These are phyloP conservation scores for Malassezia arunalokei DNA, from an alignment of 1,284 basidiomycete genomes.

Conservation along the genomic window DNA sequence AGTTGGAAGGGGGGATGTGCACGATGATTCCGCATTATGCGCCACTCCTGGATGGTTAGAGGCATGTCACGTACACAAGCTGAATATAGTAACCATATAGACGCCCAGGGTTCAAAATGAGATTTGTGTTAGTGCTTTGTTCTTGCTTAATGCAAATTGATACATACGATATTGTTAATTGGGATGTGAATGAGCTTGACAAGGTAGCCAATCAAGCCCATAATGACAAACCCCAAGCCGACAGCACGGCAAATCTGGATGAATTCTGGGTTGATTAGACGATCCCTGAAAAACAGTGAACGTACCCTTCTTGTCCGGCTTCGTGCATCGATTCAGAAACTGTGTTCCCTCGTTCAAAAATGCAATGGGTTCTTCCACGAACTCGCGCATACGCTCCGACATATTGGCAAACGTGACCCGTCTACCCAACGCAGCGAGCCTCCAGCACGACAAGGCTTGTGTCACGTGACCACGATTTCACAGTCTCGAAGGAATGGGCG, in stretches of 20 bases:
- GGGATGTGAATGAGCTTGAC: slow-evolving; percentile 47
- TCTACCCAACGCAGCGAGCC: background rate
- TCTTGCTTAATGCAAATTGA: background rate
- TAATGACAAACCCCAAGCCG: slow-evolving; percentile 42
- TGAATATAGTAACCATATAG: background rate
- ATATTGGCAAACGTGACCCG: slow-evolving; percentile 47
- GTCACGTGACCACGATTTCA: too few relatives aligned
- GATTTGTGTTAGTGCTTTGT: slow-evolving; percentile 2
- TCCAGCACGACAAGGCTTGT: background rate
- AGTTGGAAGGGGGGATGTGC: too few relatives aligned
- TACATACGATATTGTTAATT: slow-evolving; percentile 45
- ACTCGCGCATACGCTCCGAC: slow-evolving; percentile 81
- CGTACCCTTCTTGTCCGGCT: slow-evolving; percentile 85
- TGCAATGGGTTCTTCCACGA: slow-evolving; percentile 78
- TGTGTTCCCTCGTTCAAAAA: slow-evolving; percentile 87
- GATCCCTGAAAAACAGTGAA: slow-evolving; percentile 3
- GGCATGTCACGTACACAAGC: slow-evolving; percentile 14
- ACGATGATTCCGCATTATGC: too few relatives aligned
- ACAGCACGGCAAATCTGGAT: slow-evolving; percentile 46
- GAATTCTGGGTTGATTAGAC: slow-evolving; percentile 26
- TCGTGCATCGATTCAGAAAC: slow-evolving; percentile 92
- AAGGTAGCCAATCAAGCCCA: slow-evolving; percentile 47
- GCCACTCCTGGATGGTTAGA: too few relatives aligned
- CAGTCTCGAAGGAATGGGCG: too few relatives aligned
- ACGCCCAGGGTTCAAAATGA: too few relatives aligned